Evolutionary conservation across 768 basidiomycete genomes (phyloP), one percentile per base, ranked within the genome.

Genomic region (Suillus alpinus): DNA sequence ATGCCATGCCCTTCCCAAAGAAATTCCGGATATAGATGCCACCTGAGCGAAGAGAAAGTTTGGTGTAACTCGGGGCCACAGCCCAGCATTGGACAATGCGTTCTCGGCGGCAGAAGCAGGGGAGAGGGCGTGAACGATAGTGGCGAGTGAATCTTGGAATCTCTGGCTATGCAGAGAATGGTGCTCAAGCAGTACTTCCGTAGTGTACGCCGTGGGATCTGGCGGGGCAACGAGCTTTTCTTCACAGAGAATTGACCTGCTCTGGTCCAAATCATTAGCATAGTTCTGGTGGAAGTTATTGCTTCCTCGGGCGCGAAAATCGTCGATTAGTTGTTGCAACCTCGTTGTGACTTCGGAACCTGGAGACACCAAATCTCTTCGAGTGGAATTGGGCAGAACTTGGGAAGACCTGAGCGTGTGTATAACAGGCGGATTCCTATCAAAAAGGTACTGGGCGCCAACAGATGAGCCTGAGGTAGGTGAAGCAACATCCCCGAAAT

Each of bases 51-150:
- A 66, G 16, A 81, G 68, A 2, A 65, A 53, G 47, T 66, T 66
- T 2, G 67, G 29, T 4, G 76, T 75, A 18, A 77, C 56, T 4
- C 73, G 70, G 16, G 80, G 80, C 79, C 80, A 81, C 59, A 73
- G 67, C 7, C 73, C 73, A 0, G 71, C 62, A 16, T 49, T 37
- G 13, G 51, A 23, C 1, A 73, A 34, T 4, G 68, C 62, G 4
- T 34, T 36, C 60, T 75, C 73, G 2, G 59, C 59, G 10, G 20
- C 8, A 37, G 50, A 68, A 31, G 14, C 49, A 2, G 73, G 66
- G 59, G 12, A 66, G 51, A 68, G 62, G 36, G 26, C 6, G 4
- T 57, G 29, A 36, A 32, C 37, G 52, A 73, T 13, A 36, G 16
- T 1, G 2, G 16, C 9, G 3, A 61, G 46, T 2, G 16, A 32